Percentiles rank a stretch among this genome's conserved stretches.
These are phyloP conservation scores for Ilyonectria robusta DNA, from an alignment of 2,329 filamentous ascomycete species.

Conservation along the genomic window DNA sequence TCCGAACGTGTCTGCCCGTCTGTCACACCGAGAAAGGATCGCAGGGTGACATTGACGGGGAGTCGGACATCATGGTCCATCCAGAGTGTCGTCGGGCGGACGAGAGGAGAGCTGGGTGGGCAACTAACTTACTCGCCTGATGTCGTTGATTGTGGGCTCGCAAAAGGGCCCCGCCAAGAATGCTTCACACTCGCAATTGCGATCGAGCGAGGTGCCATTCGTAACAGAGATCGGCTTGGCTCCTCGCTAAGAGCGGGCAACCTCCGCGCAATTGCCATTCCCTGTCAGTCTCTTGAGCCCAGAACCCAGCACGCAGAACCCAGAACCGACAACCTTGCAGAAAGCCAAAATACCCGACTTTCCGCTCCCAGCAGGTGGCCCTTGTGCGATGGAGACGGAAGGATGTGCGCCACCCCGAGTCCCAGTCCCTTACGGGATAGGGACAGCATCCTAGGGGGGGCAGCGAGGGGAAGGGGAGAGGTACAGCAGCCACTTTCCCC, in stretches of 20 bases:
- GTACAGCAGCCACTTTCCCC: slow-evolving; percentile 32
- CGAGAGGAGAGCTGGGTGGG: slow-evolving; percentile 2
- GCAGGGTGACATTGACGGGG: slow-evolving; percentile 15
- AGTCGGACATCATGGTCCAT: slow-evolving; percentile 10
- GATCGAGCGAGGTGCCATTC: neutral
- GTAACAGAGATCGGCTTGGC: slow-evolving; percentile 26
- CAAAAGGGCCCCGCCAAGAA: slow-evolving; percentile 20
- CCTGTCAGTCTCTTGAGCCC: slow-evolving; percentile 1
- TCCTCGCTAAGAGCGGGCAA: slow-evolving; percentile 33
- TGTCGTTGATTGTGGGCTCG: slow-evolving; percentile 19
- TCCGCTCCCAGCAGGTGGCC: slow-evolving; percentile 32
- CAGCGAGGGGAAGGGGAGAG: slow-evolving; percentile 8
- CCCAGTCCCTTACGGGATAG: neutral
- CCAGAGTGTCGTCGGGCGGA: neutral
- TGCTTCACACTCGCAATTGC: slow-evolving; percentile 13
- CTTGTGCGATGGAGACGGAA: slow-evolving; percentile 16
- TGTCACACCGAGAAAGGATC: slow-evolving; percentile 23
- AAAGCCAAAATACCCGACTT: slow-evolving; percentile 35
- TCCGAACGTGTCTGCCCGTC: slow-evolving; percentile 20
- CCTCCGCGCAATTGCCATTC: slow-evolving; percentile 24
- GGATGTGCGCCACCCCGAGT: slow-evolving; percentile 14
- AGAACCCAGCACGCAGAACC: slow-evolving; percentile 11
- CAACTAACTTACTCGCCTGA: slow-evolving; percentile 23
- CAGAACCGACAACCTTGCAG: slow-evolving; percentile 19
- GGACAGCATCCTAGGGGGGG: neutral